Percentiles rank a stretch among this genome's conserved stretches.
These are phyloP conservation scores for Beauveria sp. DNA, from an alignment of 2,329 filamentous ascomycete genomes.

Conservation along the genomic window DNA sequence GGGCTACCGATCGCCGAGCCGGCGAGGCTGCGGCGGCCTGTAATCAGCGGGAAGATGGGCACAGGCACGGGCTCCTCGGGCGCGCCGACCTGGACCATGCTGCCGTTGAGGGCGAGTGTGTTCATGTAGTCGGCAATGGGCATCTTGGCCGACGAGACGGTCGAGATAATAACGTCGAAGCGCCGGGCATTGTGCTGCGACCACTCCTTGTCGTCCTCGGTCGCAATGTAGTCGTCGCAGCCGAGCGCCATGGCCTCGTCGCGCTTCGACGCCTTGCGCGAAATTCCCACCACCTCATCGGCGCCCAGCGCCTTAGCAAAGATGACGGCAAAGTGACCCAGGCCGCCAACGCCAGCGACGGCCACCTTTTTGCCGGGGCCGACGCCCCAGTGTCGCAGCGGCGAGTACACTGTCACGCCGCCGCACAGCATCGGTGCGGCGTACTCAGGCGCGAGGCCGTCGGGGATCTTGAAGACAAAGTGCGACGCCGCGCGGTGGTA, in stretches of 20 bases:
- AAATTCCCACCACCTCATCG: conserved; percentile 55
- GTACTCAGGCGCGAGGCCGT: conserved; percentile 30
- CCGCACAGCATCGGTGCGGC: conserved; percentile 62
- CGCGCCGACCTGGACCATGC: conserved; percentile 27
- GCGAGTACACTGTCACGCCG: conserved; percentile 60
- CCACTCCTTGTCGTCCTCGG: conserved; percentile 46
- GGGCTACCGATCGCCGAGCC: conserved; percentile 35
- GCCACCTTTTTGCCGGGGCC: conserved; percentile 62
- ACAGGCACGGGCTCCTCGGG: conserved; percentile 44
- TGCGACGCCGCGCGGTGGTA: conserved; percentile 28
- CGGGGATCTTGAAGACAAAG: conserved; percentile 46
- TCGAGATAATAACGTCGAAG: conserved; percentile 53
- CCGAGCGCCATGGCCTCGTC: conserved; percentile 50
- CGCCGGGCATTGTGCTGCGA: conserved; percentile 39
- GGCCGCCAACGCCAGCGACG: conserved; percentile 59
- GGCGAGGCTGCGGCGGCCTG: conserved; percentile 40
- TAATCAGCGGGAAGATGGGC: conserved; percentile 47
- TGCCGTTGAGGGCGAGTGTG: conserved; percentile 17
- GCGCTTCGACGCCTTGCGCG: conserved; percentile 43
- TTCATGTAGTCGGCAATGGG: conserved; percentile 48
- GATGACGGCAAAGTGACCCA: conserved; percentile 62
- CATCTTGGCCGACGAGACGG: conserved; percentile 46
- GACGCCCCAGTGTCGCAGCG: conserved; percentile 53
- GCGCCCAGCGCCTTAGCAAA: conserved; percentile 61
- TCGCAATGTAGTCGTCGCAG: conserved; percentile 41